phyloP scores from a whole-genome alignment of 1,139 yeast genomes.

The Trichomonascaceae sp. region DNA sequence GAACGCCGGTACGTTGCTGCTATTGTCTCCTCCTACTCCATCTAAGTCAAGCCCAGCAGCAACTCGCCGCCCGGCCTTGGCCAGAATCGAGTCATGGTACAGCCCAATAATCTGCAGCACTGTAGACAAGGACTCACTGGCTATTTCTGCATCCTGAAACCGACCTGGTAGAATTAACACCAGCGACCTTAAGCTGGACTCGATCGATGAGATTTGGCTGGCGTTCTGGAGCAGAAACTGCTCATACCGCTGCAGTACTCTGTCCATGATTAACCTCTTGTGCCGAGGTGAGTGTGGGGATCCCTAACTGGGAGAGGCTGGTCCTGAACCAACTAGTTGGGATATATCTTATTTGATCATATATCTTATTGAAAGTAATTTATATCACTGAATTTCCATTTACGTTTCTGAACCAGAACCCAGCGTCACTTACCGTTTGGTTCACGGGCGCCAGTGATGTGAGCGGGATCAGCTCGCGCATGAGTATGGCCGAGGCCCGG shows the following conservation, averaged over 20 bases:
- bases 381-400: background rate
- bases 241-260: conserved; percentile 11
- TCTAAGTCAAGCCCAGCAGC: too few relatives aligned
- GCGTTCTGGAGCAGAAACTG: conserved; percentile 25
- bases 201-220: conserved; percentile 27
- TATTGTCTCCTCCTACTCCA: too few relatives aligned
- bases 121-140: conserved; percentile 24
- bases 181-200: conserved; percentile 25
- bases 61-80: conserved; percentile 19
- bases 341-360: too few relatives aligned
- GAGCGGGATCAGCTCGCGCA: background rate
- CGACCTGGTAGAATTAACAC: conserved; percentile 30
- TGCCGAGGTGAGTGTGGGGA: conserved; percentile 1
- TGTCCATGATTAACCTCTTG: background rate
- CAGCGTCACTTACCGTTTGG: background rate
- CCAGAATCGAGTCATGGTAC: conserved; percentile 27
- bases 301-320: background rate
- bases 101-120: conserved; percentile 25
- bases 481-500: background rate
- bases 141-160: conserved; percentile 29
- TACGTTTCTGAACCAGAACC: background rate
- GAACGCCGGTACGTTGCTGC: conserved; percentile 12
- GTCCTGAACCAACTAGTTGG: background rate
- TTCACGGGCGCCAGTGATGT: background rate
- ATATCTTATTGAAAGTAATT: too few relatives aligned